These are phyloP conservation scores for Tolypocladium capitatum DNA, from an alignment of 2,329 filamentous ascomycete genomes.

Conservation along the genomic window DNA sequence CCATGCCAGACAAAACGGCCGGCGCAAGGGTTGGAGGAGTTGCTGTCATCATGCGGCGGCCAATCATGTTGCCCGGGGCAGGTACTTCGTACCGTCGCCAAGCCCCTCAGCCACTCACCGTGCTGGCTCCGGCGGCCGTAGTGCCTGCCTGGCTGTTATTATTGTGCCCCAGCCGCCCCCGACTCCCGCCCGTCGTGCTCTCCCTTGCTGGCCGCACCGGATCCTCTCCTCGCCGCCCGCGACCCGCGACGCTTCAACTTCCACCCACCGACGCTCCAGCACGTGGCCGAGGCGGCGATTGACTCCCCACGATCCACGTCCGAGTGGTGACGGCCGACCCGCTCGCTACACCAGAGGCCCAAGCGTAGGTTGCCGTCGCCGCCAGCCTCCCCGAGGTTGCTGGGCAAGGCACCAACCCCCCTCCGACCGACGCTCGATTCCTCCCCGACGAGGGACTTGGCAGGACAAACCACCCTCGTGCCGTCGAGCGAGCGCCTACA, in stretches of 20 bases:
- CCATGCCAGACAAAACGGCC: too few relatives aligned
- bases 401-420: neutral
- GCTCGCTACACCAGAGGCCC: neutral
- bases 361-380: neutral
- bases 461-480: neutral
- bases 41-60: neutral
- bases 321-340: neutral
- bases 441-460: neutral
- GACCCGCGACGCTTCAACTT: neutral
- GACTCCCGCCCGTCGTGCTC: neutral
- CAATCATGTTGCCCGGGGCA: neutral
- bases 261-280: neutral
- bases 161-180: neutral
- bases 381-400: neutral
- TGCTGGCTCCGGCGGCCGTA: neutral
- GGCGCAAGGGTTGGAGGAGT: neutral
- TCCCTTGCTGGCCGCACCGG: neutral
- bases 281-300: neutral
- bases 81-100: neutral
- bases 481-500: neutral
- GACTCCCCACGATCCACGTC: neutral
- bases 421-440: neutral
- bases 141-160: neutral
- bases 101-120: constrained; percentile 8
- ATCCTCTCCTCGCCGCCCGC: neutral